A percentile compares a stretch with the other conserved stretches of the same genome.
Conservation (phyloP, 495 filamentous ascomycete species). For the Penicillium steckii region DNA sequence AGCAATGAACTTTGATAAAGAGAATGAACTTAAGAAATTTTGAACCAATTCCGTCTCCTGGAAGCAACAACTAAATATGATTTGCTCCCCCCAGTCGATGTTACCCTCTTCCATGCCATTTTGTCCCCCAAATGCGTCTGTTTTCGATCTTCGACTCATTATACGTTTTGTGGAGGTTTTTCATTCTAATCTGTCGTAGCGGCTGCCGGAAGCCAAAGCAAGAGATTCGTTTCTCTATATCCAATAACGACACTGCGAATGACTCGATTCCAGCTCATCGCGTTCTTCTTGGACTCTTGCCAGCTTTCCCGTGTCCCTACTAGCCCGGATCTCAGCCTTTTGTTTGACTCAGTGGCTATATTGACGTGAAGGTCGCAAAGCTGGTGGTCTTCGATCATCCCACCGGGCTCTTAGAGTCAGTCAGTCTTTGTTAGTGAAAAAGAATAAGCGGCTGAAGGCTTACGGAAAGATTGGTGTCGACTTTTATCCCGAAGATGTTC, state of each 20-base stretch:
- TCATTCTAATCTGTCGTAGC: neutral
- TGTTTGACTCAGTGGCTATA: neutral
- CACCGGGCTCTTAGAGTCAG: neutral
- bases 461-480: neutral
- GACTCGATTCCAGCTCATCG: neutral
- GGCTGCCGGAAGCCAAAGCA: neutral
- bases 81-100: too few relatives aligned
- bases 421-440: neutral
- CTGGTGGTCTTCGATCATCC: constrained; percentile 2
- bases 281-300: neutral
- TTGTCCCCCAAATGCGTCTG: neutral
- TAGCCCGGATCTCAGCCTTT: neutral
- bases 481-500: neutral
- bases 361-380: neutral
- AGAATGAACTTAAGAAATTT: too few relatives aligned
- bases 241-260: neutral
- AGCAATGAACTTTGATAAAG: too few relatives aligned
- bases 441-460: neutral
- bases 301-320: neutral
- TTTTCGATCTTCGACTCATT: neutral
- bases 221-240: neutral
- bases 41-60: too few relatives aligned
- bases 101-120: neutral
- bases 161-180: neutral
- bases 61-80: too few relatives aligned